A percentile compares a stretch with the other conserved stretches of the same genome.
These are phyloP conservation scores for Chrysochromulina tobinii DNA, from an alignment of 78 protist genomes.

Conservation along the genomic window DNA sequence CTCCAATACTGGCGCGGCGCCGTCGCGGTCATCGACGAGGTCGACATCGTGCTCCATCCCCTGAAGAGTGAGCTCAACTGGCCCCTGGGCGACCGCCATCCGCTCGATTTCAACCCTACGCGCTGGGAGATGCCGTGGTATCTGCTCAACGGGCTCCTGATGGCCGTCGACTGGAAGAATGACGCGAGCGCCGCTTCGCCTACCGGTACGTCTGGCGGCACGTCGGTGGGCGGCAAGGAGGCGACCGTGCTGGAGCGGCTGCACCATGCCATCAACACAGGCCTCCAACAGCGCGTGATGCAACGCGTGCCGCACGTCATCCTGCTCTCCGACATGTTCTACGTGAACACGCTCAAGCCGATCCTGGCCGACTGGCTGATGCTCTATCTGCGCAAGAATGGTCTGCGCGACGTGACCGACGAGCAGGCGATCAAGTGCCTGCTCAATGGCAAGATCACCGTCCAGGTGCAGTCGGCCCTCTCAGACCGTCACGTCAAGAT, in stretches of 20 bases:
- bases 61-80: slow-evolving; percentile 61
- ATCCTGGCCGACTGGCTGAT: slow-evolving; percentile 54
- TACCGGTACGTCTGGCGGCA: neutral
- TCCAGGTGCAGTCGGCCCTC: neutral
- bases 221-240: neutral
- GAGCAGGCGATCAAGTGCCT: slow-evolving; percentile 1
- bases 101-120: slow-evolving; percentile 30
- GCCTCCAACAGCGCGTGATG: neutral
- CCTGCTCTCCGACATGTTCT: neutral
- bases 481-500: neutral
- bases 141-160: neutral
- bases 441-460: no score
- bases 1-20: neutral
- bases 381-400: slow-evolving; percentile 51
- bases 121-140: slow-evolving; percentile 77
- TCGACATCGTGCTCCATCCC: slow-evolving; percentile 61
- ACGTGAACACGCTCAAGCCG: slow-evolving; percentile 24
- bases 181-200: neutral
- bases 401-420: neutral
- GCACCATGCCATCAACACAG: neutral
- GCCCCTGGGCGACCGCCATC: slow-evolving; percentile 40
- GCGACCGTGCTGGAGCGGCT: neutral
- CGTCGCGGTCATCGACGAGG: slow-evolving; percentile 7
- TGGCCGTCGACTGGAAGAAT: neutral
- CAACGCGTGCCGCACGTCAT: slow-evolving; percentile 3